Base-by-base conservation (phyloP, 371 early-diverging fungal species). In the Mortierella sp. region DNA sequence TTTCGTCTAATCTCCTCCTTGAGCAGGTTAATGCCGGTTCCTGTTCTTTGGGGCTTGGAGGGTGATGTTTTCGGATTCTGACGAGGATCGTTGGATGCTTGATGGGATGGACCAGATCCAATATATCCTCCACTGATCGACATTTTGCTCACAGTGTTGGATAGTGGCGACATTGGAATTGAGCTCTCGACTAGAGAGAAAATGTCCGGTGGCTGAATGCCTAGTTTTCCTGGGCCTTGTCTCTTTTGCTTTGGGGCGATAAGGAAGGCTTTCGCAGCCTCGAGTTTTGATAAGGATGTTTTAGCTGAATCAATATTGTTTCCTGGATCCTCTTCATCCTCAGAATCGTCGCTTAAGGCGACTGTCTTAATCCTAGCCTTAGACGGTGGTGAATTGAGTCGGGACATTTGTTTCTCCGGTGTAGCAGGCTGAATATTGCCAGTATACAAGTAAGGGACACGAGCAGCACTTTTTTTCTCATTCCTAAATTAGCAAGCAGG, bases 151-250 rank as follows among this genome's bases (percentile, higher is more conserved):
- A 80, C 74, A 31, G 64, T 65, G 51, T 37, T 74, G 26, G 71
- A 80, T 9, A 80, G 47, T 10, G 81, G 81, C 1, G 61, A 57
- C 64, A 80, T 71, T n/a, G 64, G 75, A 3, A 59, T 34, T 0
- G 58, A 35, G 42, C 35, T 56, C 22, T 65, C 69, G 23, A 59
- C 57, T 23, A 69, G 69, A 1, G 53, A 10, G 9, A 61, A 32
- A 12, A 51, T 64, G 19, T 54, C 61, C 8, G 26, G 0, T 0
- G 70, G 64, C 15, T 63, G 76, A 12, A 55, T 47, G 17, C 47
- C 47, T 23, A 29, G 26, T 9, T 53, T 53, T 8, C 28, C 15
- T 17, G 28, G 29, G 1, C 28, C 28, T 29, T 7, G 28, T 0
- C 51, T 61, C 59, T 69, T 72, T 2, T 64, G 60, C 40, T 62